phyloP scores from a whole-genome alignment of 1,139 yeast species.

The Geotrichum citri-aurantii region DNA sequence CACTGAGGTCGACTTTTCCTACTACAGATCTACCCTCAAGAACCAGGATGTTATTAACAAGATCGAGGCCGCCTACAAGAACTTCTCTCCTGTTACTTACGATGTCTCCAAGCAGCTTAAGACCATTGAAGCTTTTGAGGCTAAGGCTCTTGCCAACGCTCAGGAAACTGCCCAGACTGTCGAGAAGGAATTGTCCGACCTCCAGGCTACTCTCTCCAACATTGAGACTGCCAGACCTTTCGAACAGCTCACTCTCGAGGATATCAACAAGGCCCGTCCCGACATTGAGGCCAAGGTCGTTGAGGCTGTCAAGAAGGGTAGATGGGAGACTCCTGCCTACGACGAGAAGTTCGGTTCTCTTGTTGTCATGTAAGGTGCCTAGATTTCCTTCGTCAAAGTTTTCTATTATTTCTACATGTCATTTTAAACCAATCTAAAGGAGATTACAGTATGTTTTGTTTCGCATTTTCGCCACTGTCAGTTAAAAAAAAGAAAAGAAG shows the following conservation, averaged over 20 bases:
- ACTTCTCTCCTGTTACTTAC: constrained; percentile 77
- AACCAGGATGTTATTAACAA: constrained; percentile 76
- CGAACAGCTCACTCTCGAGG: constrained; percentile 93
- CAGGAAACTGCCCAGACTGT: constrained; percentile 88
- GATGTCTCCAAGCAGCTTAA: constrained; percentile 86
- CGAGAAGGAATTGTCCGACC: constrained; percentile 74
- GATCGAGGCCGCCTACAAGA: constrained; percentile 67
- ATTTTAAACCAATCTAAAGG: neutral
- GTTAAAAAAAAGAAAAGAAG: neutral
- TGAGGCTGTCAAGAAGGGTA: constrained; percentile 94
- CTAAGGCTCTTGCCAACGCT: constrained; percentile 94
- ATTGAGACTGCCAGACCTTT: constrained; percentile 97
- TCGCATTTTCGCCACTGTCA: neutral
- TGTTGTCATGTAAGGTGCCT: constrained; percentile 68
- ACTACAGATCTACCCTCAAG: constrained; percentile 75
- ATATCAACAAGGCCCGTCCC: constrained; percentile 91
- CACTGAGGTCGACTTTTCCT: constrained; percentile 70
- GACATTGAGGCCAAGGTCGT: constrained; percentile 94
- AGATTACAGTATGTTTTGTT: neutral
- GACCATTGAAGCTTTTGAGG: constrained; percentile 89
- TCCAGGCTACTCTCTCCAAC: constrained; percentile 83
- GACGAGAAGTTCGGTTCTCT: constrained; percentile 95
- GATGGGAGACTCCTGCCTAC: constrained; percentile 98
- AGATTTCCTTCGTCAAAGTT: neutral
- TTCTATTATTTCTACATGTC: neutral